Evolutionary conservation across 1,284 basidiomycete species (phyloP).

Genomic region (Moesziomyces sp.): DNA sequence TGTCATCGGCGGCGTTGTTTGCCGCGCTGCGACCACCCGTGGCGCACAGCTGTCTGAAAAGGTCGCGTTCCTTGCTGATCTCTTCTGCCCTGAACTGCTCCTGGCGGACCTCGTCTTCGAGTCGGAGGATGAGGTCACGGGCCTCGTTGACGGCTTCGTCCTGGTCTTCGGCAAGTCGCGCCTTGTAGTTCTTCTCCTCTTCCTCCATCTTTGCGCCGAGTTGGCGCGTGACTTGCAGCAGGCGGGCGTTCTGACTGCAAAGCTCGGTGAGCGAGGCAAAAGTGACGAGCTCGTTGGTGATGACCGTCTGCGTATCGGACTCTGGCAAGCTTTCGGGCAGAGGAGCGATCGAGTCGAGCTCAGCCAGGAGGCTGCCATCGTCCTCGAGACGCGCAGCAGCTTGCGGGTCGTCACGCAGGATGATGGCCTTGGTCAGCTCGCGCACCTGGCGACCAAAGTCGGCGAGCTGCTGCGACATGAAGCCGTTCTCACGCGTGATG

Average conservation of each 20-base stretch:
- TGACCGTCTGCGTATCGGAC: constrained; percentile 72
- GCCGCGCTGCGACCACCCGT: constrained; percentile 45
- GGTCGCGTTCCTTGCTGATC: constrained; percentile 86
- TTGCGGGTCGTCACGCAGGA: constrained; percentile 81
- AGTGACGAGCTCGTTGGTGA: constrained; percentile 87
- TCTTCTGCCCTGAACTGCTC: constrained; percentile 79
- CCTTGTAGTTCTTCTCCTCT: constrained; percentile 60
- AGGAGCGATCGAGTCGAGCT: constrained; percentile 52
- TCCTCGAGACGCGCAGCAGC: constrained; percentile 80
- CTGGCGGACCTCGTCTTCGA: constrained; percentile 79
- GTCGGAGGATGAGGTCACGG: constrained; percentile 81
- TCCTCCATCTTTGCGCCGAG: constrained; percentile 67
- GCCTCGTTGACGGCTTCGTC: constrained; percentile 85
- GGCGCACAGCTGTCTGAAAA: constrained; percentile 79
- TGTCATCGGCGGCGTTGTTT: constrained; percentile 15
- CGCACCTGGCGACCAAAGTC: constrained; percentile 90
- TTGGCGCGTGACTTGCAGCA: constrained; percentile 84
- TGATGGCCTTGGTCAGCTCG: constrained; percentile 80
- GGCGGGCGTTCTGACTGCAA: constrained; percentile 88
- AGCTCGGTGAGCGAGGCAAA: constrained; percentile 84
- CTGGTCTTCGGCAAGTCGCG: constrained; percentile 72
- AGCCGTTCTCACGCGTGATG: constrained; percentile 74
- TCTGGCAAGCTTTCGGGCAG: constrained; percentile 31
- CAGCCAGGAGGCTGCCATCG: constrained; percentile 63
- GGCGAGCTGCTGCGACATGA: constrained; percentile 76